Conservation (phyloP, 495 filamentous ascomycete species). For the Tuber aestivum region DNA sequence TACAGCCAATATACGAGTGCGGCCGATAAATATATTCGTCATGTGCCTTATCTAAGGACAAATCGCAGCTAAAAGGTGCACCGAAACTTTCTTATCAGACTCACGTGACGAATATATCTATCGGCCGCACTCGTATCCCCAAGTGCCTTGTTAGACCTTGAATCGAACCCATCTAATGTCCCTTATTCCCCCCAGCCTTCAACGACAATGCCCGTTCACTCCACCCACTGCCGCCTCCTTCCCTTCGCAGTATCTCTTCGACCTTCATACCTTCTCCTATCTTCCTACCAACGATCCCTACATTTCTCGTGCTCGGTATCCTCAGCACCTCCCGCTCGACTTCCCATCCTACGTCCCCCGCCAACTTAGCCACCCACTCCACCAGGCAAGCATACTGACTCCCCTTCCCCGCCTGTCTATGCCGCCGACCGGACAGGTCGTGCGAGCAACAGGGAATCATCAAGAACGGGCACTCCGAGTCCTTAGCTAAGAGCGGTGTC, state of each 20-base stretch:
- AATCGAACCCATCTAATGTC: not conserved
- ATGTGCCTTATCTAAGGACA: too few relatives aligned
- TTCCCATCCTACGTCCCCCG: constrained; percentile 63
- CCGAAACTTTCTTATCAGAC: too few relatives aligned
- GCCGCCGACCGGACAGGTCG: constrained; percentile 64
- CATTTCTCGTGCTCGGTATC: constrained; percentile 86
- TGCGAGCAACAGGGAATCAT: constrained; percentile 94
- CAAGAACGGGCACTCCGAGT: constrained; percentile 72
- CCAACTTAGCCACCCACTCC: constrained; percentile 61
- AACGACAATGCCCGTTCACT: constrained; percentile 53
- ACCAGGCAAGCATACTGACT: constrained; percentile 71
- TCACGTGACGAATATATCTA: too few relatives aligned
- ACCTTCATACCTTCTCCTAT: constrained; percentile 40
- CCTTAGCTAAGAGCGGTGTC: constrained; percentile 80
- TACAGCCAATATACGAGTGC: not conserved
- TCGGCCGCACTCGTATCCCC: too few relatives aligned
- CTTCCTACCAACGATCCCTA: constrained; percentile 63
- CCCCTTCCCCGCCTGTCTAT: constrained; percentile 49
- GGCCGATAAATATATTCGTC: too few relatives aligned
- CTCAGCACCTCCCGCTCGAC: constrained; percentile 73
- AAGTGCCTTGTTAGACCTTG: not conserved
- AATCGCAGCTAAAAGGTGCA: too few relatives aligned
- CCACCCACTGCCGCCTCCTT: constrained; percentile 56
- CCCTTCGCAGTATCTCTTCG: constrained; percentile 43
- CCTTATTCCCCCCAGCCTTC: constrained; percentile 22